Conservation (phyloP, 2,329 filamentous ascomycete species). For the Fusarium neocosmosporiellum region DNA sequence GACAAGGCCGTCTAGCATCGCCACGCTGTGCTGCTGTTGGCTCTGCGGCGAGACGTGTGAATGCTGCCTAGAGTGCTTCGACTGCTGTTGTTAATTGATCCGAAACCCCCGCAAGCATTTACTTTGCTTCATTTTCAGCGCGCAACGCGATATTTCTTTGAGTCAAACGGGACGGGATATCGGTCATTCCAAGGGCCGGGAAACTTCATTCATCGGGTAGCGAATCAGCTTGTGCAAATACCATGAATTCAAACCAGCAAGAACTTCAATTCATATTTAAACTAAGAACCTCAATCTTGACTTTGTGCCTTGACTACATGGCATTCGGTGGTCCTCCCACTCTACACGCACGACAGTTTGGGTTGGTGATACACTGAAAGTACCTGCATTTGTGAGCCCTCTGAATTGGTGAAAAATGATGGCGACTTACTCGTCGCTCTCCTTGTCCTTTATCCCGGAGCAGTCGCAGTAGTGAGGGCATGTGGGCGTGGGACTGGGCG, state of each 20-base stretch:
- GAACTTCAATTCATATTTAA: not conserved
- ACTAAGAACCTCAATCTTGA: not conserved
- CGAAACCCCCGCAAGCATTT: not conserved
- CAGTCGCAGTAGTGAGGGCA: slow-evolving; percentile 39
- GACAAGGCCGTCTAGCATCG: slow-evolving; percentile 43
- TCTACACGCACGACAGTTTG: slow-evolving; percentile 39
- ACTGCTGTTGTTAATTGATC: slow-evolving; percentile 51
- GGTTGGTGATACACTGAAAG: slow-evolving; percentile 51
- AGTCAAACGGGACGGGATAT: not conserved
- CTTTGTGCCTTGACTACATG: not conserved
- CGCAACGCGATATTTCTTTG: not conserved
- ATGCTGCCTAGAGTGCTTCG: slow-evolving; percentile 55
- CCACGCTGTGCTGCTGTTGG: slow-evolving; percentile 58
- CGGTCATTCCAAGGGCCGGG: not conserved
- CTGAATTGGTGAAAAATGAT: accelerated
- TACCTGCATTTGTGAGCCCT: slow-evolving; percentile 37
- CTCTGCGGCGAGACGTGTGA: slow-evolving; percentile 57
- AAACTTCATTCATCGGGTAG: slow-evolving; percentile 5
- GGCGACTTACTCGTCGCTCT: slow-evolving; percentile 44
- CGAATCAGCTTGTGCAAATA: slow-evolving; percentile 13
- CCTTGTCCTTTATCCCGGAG: slow-evolving; percentile 36
- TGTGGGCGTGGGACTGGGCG: not conserved
- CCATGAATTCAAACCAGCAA: slow-evolving; percentile 11
- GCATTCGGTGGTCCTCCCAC: not conserved
- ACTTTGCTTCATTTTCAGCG: not conserved